Evolutionary conservation across 768 basidiomycete genomes (phyloP), one percentile per base, ranked within the genome.

Genomic region (Leccinum obscurum): DNA sequence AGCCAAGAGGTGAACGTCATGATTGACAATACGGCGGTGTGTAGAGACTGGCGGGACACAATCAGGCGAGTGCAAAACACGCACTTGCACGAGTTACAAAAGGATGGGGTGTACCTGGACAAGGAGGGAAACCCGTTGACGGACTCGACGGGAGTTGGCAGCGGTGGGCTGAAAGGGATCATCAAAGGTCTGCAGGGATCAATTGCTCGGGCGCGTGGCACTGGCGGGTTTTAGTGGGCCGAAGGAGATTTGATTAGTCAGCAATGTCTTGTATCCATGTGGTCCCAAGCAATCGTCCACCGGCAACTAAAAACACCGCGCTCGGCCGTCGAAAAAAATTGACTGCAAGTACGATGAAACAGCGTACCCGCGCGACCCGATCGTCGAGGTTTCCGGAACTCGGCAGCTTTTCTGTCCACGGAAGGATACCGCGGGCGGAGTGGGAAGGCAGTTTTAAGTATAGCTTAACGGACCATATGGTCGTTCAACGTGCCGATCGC

Each of bases 1-100:
- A 85, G 83, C 48, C 84, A 87, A 61, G 89, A 90, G 65, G 78
- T 84, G 64, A 89, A 90, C 68, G 73, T 87, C 59, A 81, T 88
- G 78, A 75, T 87, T 50, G 85, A 87, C 69, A 81, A 78, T 24
- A 71, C 77, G n/a, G 72, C 76, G 41, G 74, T 86, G 55, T 81
- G 83, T 53, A 64, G 71, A 39, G 84, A 83, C 58, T 85, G 86
- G 85, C 80, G 81, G 72, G 79, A 82, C 52, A 80, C 77, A 9
- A 70, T 85, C n/a, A 62, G 75, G 28, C 73, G 77, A 32, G 83
- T 83, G 67, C 83, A 85, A 73, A 86, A 85, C 64, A 86, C 86
- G 13, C 77, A 77, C 62, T 67, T 79, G 14, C 85, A 84, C 60
- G 67, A 76, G 24, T 56, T 75, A 57, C 68, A 77, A 48, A 74